phyloP scores from a whole-genome alignment of 306 rosid species.

The Begonia masoniana region DNA sequence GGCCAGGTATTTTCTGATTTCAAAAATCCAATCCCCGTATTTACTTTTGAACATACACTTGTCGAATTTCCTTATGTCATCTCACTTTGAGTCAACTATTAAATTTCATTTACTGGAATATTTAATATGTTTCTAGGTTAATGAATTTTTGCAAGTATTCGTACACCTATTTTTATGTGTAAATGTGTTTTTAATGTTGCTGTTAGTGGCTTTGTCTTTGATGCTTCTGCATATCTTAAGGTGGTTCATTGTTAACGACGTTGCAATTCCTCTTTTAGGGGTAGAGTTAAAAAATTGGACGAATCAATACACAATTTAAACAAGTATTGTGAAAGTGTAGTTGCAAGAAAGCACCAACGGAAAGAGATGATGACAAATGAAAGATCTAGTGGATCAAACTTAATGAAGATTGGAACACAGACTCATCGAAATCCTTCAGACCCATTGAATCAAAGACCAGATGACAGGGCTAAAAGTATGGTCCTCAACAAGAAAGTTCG shows the following conservation, averaged over 20 bases:
- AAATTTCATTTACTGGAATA: no score
- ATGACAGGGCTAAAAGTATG: conserved; percentile 42
- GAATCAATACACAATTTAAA: conserved; percentile 51
- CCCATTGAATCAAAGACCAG: conserved; percentile 38
- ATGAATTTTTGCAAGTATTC: no score
- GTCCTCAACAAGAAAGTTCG: conserved; percentile 55
- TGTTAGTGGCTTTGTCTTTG: neutral
- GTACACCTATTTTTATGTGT: no score
- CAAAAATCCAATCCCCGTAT: neutral
- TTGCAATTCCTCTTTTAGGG: conserved; percentile 24
- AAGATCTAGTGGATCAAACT: conserved; percentile 36
- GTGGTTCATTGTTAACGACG: conserved; percentile 18
- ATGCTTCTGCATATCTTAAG: conserved; percentile 1
- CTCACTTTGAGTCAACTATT: no score
- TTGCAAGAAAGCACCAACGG: conserved; percentile 44
- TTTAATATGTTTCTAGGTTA: no score
- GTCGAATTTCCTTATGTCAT: no score
- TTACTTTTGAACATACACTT: no score
- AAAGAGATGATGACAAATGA: conserved; percentile 56
- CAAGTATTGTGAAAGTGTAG: conserved; percentile 55
- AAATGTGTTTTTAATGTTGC: no score
- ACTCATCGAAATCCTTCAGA: conserved; percentile 36
- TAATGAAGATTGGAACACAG: conserved; percentile 45
- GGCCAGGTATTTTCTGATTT: conserved; percentile 51
- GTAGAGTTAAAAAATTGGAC: conserved; percentile 46